Percentiles rank a stretch among this genome's conserved stretches.
Conservation (phyloP, 345 rosid genomes). For the Physaria fendleri region DNA sequence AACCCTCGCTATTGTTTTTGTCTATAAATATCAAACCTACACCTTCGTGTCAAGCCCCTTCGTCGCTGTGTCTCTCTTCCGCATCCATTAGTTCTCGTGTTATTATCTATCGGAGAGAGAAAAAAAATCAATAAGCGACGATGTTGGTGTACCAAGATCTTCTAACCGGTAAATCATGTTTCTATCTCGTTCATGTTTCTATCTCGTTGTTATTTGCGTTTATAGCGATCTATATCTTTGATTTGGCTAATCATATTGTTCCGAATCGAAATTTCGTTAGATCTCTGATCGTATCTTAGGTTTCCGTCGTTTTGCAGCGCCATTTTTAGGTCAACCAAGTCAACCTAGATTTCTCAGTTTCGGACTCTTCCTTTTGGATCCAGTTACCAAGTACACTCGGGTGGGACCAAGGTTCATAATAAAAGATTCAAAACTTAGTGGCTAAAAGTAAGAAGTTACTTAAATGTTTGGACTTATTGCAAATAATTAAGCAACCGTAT, state of each 20-base stretch:
- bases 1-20: constrained; percentile 7
- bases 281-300: constrained; percentile 1
- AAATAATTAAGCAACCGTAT: too few relatives aligned
- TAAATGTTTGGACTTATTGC: neutral
- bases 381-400: constrained; percentile 15
- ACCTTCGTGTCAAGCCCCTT: constrained; percentile 2
- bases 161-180: constrained; percentile 42
- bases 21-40: constrained; percentile 16
- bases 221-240: neutral
- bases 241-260: neutral
- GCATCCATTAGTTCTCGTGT: neutral
- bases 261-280: constrained; percentile 2
- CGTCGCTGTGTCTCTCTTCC: constrained; percentile 34
- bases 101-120: constrained; percentile 26
- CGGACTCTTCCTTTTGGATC: neutral
- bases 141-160: constrained; percentile 97
- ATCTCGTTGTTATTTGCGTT: neutral
- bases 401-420: neutral
- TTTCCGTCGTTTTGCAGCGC: neutral
- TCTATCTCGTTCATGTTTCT: neutral
- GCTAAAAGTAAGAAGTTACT: neutral
- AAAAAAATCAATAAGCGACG: constrained; percentile 40
- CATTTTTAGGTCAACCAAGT: too few relatives aligned
- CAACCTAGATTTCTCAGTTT: neutral
- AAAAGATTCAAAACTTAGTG: neutral